Evolutionary conservation across 2,329 filamentous ascomycete genomes (phyloP).

Genomic region (Penicillium brevicompactum): DNA sequence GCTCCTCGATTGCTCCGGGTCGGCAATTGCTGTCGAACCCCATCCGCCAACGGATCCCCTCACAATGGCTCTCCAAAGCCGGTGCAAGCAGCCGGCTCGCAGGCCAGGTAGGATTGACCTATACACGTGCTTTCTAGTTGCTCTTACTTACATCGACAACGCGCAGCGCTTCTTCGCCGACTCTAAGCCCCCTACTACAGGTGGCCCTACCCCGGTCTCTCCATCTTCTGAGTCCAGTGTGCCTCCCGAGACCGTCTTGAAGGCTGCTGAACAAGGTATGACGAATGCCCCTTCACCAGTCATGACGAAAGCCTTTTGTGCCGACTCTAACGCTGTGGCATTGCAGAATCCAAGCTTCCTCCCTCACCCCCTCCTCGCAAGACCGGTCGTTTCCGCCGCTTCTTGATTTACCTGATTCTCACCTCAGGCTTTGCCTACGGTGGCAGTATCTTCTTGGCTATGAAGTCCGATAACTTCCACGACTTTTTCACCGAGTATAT

Average conservation of each 20-base stretch:
- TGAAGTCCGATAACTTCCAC: conserved; percentile 96
- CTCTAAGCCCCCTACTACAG: conserved; percentile 41
- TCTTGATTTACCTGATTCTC: conserved; percentile 74
- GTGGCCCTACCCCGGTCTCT: conserved; percentile 46
- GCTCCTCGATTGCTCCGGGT: conserved; percentile 54
- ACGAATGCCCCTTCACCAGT: conserved; percentile 11
- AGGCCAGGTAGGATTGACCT: conserved; percentile 42
- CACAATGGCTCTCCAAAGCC: conserved; percentile 48
- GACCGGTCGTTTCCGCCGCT: conserved; percentile 73
- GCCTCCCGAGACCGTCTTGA: conserved; percentile 52
- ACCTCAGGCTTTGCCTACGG: conserved; percentile 78
- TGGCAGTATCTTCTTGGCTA: conserved; percentile 88
- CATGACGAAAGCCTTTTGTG: conserved; percentile 3
- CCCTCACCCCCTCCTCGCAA: conserved; percentile 57
- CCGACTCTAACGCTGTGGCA: conserved; percentile 36
- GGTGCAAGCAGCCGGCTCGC: conserved; percentile 41
- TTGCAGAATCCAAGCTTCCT: conserved; percentile 40
- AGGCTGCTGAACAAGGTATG: conserved; percentile 39
- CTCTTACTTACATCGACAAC: conserved; percentile 27
- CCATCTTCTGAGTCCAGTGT: conserved; percentile 51
- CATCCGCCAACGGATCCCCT: conserved; percentile 37
- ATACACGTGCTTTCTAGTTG: conserved; percentile 6
- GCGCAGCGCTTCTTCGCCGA: conserved; percentile 55
- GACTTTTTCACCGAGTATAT: conserved; percentile 98
- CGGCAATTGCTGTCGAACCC: conserved; percentile 45